phyloP scores from a whole-genome alignment of 2,329 filamentous ascomycete genomes.

The Hortaea werneckii region DNA sequence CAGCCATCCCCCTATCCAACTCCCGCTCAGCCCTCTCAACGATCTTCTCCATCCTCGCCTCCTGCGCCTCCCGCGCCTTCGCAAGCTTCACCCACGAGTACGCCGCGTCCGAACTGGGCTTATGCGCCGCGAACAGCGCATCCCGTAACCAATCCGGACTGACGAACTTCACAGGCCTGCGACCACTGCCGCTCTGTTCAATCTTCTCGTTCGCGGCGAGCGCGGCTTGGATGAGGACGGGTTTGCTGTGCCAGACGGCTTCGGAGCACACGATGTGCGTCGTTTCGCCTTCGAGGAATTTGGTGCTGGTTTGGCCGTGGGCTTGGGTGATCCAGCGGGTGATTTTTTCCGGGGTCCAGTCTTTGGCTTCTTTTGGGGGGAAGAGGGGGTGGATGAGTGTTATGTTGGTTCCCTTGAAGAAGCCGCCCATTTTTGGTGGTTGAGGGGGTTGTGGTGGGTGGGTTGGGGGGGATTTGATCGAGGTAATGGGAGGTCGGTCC shows the following conservation, averaged over 20 bases:
- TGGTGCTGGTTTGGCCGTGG: conserved; percentile 45
- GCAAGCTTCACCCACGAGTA: conserved; percentile 25
- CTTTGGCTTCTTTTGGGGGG: background rate
- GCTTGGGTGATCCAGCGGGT: conserved; percentile 55
- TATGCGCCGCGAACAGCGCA: conserved; percentile 30
- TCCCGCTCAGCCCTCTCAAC: conserved; percentile 6
- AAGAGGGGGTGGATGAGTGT: conserved; percentile 4
- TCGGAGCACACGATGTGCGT: conserved; percentile 65
- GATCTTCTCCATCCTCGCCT: conserved; percentile 22
- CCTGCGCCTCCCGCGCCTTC: conserved; percentile 11
- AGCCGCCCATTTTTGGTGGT: background rate
- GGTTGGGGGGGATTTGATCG: conserved; percentile 3
- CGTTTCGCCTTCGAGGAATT: conserved; percentile 41
- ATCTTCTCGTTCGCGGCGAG: background rate
- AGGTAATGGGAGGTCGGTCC: background rate
- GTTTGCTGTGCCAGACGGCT: conserved; percentile 41
- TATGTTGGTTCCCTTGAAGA: conserved; percentile 6
- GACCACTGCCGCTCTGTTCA: background rate
- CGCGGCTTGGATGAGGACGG: background rate
- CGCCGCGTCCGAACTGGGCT: conserved; percentile 21
- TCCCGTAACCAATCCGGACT: conserved; percentile 41
- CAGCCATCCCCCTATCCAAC: conserved; percentile 13
- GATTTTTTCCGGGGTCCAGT: conserved; percentile 28
- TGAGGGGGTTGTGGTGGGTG: background rate
- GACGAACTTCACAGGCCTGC: conserved; percentile 25